These are phyloP conservation scores for Phytophthora pluvialis DNA, from an alignment of 352 stramenopile genomes.

Conservation along the genomic window DNA sequence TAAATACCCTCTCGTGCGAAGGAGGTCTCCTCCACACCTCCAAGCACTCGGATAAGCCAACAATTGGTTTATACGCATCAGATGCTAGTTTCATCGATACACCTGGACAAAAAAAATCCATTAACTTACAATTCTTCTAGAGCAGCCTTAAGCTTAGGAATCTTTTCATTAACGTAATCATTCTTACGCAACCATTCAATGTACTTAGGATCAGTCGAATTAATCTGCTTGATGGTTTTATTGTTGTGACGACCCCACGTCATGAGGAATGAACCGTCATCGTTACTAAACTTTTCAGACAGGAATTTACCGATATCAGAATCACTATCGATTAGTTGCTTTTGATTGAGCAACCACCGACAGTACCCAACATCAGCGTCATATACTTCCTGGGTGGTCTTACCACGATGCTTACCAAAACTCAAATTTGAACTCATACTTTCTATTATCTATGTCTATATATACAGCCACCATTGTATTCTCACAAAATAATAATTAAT, in stretches of 20 bases:
- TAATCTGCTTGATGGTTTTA: slow-evolving; percentile 3
- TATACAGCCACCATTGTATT: not conserved
- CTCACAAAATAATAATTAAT: not conserved
- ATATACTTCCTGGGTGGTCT: not conserved
- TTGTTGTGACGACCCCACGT: not conserved
- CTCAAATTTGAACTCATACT: not conserved
- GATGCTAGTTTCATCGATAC: not conserved
- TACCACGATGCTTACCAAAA: not conserved
- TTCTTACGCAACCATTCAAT: slow-evolving; percentile 4
- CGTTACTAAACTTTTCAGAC: slow-evolving; percentile 1
- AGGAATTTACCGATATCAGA: not conserved
- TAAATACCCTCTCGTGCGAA: not conserved
- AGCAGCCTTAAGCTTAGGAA: slow-evolving; percentile 3
- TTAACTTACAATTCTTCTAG: not conserved
- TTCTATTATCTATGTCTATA: not conserved
- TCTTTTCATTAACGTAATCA: not conserved
- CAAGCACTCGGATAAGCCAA: not conserved
- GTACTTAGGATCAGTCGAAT: not conserved
- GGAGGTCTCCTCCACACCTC: not conserved
- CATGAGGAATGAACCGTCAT: slow-evolving; percentile 4
- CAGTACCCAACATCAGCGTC: not conserved
- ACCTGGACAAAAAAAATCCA: not conserved
- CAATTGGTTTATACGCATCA: not conserved
- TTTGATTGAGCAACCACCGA: not conserved
- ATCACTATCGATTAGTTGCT: not conserved